These are phyloP conservation scores for Salvia miltiorrhiza DNA, from an alignment of 257 asterid genomes.

Conservation along the genomic window DNA sequence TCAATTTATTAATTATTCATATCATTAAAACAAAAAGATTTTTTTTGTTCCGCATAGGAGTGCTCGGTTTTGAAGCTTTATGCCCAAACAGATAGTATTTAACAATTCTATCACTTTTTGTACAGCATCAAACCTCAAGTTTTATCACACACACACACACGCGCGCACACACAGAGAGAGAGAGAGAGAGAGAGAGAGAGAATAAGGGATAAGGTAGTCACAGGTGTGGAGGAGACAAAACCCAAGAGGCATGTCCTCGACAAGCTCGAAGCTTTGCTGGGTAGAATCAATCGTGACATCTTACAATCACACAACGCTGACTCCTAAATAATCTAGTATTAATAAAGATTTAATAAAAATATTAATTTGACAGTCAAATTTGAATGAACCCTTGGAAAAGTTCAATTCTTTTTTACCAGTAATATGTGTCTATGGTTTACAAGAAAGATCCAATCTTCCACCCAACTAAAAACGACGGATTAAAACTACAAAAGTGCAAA, in stretches of 20 bases:
- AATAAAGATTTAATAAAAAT: neutral
- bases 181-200: no score
- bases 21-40: neutral
- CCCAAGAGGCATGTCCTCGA: slow-evolving; percentile 85
- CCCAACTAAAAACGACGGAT: slow-evolving; percentile 15
- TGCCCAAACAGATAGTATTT: neutral
- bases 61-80: neutral
- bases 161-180: no score
- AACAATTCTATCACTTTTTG: neutral
- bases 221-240: slow-evolving; percentile 71
- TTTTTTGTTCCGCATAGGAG: neutral
- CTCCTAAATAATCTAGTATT: slow-evolving; percentile 32
- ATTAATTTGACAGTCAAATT: neutral
- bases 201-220: slow-evolving; percentile 54
- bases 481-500: slow-evolving; percentile 4
- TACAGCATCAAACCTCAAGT: neutral
- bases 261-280: slow-evolving; percentile 68
- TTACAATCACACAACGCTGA: slow-evolving; percentile 33
- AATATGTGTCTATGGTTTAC: neutral
- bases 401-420: neutral
- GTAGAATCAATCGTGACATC: slow-evolving; percentile 87
- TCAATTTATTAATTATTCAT: neutral
- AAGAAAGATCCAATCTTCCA: slow-evolving; percentile 15
- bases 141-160: neutral
- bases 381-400: slow-evolving; percentile 2